A percentile compares a stretch with the other conserved stretches of the same genome.
These are phyloP conservation scores for Cornus controversa DNA, from an alignment of 148 eudicot species.

Conservation along the genomic window DNA sequence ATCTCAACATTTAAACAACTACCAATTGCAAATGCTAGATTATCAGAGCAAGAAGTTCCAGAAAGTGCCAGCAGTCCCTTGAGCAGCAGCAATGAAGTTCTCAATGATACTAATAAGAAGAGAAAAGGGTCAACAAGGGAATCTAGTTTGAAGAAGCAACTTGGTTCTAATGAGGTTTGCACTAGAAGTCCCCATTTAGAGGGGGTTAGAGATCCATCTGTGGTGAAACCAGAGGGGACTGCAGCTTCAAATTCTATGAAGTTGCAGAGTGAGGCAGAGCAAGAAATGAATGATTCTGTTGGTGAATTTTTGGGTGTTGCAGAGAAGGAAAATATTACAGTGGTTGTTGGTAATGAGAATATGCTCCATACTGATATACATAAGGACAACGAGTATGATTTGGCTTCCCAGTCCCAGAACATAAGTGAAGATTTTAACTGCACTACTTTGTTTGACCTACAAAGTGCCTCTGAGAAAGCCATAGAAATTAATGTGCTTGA, in stretches of 20 bases:
- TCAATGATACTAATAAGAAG: not conserved
- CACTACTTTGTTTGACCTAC: not conserved
- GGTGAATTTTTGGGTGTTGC: not conserved
- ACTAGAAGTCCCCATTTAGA: not conserved
- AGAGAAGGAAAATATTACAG: not conserved
- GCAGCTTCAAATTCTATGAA: conserved; percentile 6
- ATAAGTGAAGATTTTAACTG: not conserved
- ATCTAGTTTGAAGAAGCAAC: conserved; percentile 13
- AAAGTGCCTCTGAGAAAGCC: not conserved
- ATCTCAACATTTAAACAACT: not conserved
- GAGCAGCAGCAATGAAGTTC: not conserved
- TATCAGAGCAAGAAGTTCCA: not conserved
- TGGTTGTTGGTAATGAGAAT: not conserved
- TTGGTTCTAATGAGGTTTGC: not conserved
- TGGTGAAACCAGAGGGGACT: conserved; percentile 5
- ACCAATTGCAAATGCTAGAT: not conserved
- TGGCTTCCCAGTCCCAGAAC: not conserved
- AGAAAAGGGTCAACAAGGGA: not conserved
- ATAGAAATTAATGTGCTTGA: not conserved
- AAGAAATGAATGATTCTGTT: not conserved
- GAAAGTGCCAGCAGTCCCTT: too few relatives aligned
- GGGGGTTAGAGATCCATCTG: conserved; percentile 1
- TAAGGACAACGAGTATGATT: not conserved
- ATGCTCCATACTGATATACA: not conserved
- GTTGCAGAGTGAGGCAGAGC: conserved; percentile 2